Percentiles rank a stretch among this genome's conserved stretches.
phyloP scores from a whole-genome alignment of 805 yeast genomes.

The Sugiyamaella marilandica region DNA sequence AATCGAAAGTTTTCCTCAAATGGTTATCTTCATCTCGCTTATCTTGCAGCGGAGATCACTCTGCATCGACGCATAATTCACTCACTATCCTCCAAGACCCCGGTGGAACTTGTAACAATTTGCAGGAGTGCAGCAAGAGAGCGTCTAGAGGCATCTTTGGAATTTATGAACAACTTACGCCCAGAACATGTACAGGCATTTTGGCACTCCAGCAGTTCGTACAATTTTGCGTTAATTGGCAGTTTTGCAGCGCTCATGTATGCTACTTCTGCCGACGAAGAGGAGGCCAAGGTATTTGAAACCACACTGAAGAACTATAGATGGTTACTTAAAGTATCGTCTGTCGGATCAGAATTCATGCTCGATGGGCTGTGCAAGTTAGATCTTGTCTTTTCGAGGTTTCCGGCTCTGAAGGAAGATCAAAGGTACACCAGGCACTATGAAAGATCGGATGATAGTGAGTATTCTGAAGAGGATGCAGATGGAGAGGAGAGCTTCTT shows the following conservation, averaged over 20 bases:
- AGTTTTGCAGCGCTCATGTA: not conserved
- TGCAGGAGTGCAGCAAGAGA: not conserved
- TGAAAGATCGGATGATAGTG: constrained; percentile 6
- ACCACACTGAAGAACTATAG: constrained; percentile 7
- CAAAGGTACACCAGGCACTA: not conserved
- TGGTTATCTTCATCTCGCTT: constrained; percentile 1
- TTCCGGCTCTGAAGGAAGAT: constrained; percentile 6
- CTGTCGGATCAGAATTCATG: constrained; percentile 10
- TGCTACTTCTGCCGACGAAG: not conserved
- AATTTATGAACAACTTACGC: not conserved
- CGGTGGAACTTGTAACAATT: not conserved
- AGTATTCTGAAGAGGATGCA: constrained; percentile 4
- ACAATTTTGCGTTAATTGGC: not conserved
- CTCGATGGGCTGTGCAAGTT: not conserved
- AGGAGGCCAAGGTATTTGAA: constrained; percentile 1
- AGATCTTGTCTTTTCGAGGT: not conserved
- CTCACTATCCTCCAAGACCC: not conserved
- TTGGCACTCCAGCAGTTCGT: not conserved
- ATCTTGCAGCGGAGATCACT: not conserved
- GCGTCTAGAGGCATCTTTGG: not conserved
- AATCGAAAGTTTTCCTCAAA: not conserved
- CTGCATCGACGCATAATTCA: not conserved
- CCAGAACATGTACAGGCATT: constrained; percentile 1
- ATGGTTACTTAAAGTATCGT: constrained; percentile 8
- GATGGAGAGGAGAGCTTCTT: constrained; percentile 1